These are phyloP conservation scores for Balakata baccata DNA, from an alignment of 345 rosid species.

Conservation along the genomic window DNA sequence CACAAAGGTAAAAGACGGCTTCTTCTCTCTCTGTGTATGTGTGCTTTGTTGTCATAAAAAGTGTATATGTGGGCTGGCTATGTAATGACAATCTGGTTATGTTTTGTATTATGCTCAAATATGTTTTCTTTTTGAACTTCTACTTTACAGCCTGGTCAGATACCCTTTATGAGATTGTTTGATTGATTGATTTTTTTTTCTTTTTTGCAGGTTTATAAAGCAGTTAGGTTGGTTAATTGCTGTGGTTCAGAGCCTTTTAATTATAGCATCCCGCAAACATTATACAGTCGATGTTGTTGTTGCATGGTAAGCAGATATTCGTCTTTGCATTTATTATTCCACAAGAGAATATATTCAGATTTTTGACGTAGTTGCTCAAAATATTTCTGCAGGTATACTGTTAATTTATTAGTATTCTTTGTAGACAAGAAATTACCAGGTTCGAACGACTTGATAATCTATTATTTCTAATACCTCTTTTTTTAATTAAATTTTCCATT, in stretches of 20 bases:
- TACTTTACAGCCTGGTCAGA: background rate
- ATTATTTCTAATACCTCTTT: constrained; percentile 35
- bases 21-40: background rate
- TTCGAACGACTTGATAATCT: constrained; percentile 25
- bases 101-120: background rate
- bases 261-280: constrained; percentile 97
- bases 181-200: constrained; percentile 47
- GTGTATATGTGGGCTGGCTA: background rate
- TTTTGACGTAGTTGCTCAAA: constrained; percentile 19
- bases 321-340: background rate
- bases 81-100: background rate
- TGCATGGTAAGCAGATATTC: constrained; percentile 63
- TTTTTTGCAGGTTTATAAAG: constrained; percentile 69
- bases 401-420: constrained; percentile 85
- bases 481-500: constrained; percentile 10
- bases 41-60: no score
- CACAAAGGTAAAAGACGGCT: constrained; percentile 57
- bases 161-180: constrained; percentile 1
- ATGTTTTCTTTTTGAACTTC: background rate
- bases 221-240: constrained; percentile 80
- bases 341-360: constrained; percentile 15
- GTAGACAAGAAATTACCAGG: constrained; percentile 98
- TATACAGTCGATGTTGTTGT: constrained; percentile 93
- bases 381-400: constrained; percentile 72
- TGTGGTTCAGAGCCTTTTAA: constrained; percentile 81